Evolutionary conservation across 139 green algal genomes (phyloP), one percentile per base, ranked within the genome.

Genomic region (Nannochloris sp.): DNA sequence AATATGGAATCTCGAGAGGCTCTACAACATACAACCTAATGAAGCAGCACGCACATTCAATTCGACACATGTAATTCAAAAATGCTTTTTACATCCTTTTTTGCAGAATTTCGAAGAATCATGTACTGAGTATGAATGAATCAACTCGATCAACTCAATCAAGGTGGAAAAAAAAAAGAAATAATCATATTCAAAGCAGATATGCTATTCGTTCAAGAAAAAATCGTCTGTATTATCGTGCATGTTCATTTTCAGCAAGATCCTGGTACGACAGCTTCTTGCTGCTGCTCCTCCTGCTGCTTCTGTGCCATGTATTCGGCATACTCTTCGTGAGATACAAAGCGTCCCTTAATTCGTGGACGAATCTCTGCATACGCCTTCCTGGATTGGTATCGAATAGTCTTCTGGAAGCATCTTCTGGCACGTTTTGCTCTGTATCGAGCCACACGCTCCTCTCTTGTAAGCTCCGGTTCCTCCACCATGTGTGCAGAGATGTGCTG

Each of bases 271-370:
- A 48, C 48, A 16, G 21, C 15, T 48, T 37, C 50, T 40, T 29
- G 50, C 25, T 29, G n/a, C 19, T 58, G 50, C 12, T 29, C 15
- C 36, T 37, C 50, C 25, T 29, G 23, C 25, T 29, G n/a, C 19
- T 58, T 19, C 12, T 29, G 12, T 12, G 50, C 50, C 50, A 48
- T 58, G 53, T 75, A 71, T 3, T 51, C 69, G 1, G 64, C 70
- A 31, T 60, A 67, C 70, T 76, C 70, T 49, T 67, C 70, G 19
- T 63, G 70, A 44, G 58, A 72, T 19, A 71, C 70, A 64, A 76
- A 76, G 6, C 70, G 64, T 12, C 70, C 70, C 64, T 76, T 76
- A 59, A 76, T 76, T 31, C 70, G 62, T 8, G 70, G 70, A 58
- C 70, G 64, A 44, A 72, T 57, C 48, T 76, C 64, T 18, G 70